Conservation (phyloP, 1,139 yeast genomes). For the Geotrichum aggregatum region DNA sequence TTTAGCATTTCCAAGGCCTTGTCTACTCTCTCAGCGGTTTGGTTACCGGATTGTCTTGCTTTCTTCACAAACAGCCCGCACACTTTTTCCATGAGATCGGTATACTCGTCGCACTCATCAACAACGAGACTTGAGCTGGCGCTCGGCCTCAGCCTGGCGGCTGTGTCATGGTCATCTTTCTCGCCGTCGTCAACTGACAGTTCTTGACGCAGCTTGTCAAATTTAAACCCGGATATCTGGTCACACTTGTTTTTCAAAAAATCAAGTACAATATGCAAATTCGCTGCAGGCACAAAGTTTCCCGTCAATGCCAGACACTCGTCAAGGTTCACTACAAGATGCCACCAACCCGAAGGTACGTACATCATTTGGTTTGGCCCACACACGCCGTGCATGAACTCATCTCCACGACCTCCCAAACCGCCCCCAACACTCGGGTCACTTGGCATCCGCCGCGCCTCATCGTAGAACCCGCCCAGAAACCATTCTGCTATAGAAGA, state of each 20-base stretch:
- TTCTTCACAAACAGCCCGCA: neutral
- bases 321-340: constrained; percentile 75
- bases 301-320: constrained; percentile 78
- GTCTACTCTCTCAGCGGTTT: constrained; percentile 11
- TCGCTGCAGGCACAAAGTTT: constrained; percentile 74
- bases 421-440: too few species aligned
- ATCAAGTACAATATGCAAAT: constrained; percentile 49
- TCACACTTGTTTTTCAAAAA: constrained; percentile 63
- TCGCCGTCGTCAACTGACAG: constrained; percentile 3
- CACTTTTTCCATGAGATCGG: constrained; percentile 15
- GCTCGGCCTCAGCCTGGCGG: neutral
- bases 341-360: constrained; percentile 98
- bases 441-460: constrained; percentile 36
- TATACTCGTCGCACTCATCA: constrained; percentile 5
- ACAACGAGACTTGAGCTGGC: neutral
- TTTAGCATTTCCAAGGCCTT: constrained; percentile 20
- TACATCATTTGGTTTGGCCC: constrained; percentile 80
- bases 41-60: neutral
- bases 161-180: too few species aligned
- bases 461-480: constrained; percentile 72
- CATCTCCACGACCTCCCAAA: constrained; percentile 27
- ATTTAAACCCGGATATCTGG: constrained; percentile 75
- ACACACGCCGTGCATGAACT: constrained; percentile 65
- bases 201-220: constrained; percentile 12
- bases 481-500: constrained; percentile 91